Conservation (phyloP, 768 basidiomycete genomes). For the Mrakia frigida region DNA sequence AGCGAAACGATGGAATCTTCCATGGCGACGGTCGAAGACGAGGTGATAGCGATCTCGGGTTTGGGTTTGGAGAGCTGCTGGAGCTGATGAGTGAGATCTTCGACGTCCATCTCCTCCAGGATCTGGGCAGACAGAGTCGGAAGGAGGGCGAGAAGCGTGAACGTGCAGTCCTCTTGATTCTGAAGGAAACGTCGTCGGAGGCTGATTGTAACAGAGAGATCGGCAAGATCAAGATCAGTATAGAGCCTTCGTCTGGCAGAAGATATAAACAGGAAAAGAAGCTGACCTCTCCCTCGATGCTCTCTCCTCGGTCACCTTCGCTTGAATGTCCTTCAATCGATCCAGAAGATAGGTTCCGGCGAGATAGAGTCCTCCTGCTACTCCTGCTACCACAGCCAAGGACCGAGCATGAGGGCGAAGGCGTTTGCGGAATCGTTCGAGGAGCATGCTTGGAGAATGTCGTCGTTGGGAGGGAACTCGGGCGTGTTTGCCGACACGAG, state of each 20-base stretch:
- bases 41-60: background rate
- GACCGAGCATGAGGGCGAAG: conserved; percentile 22
- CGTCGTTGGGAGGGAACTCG: background rate
- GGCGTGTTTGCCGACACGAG: no score
- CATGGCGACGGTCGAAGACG: background rate
- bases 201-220: background rate
- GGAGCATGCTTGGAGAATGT: background rate
- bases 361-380: conserved; percentile 29
- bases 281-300: conserved; percentile 30
- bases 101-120: conserved; percentile 24
- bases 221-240: background rate
- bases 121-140: conserved; percentile 27
- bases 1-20: conserved; percentile 28
- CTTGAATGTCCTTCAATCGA: conserved; percentile 25
- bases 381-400: conserved; percentile 17
- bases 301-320: conserved; percentile 19
- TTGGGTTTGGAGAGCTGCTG: conserved; percentile 17
- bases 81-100: conserved; percentile 24
- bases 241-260: background rate
- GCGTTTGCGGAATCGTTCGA: conserved; percentile 13
- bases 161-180: conserved; percentile 33
- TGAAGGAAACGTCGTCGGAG: conserved; percentile 31
- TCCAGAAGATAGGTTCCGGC: conserved; percentile 26
- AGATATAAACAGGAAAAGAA: background rate
- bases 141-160: conserved; percentile 30